Evolutionary conservation across 768 basidiomycete genomes (phyloP), one percentile per base, ranked within the genome.

Genomic region (Lactarius psammicola): DNA sequence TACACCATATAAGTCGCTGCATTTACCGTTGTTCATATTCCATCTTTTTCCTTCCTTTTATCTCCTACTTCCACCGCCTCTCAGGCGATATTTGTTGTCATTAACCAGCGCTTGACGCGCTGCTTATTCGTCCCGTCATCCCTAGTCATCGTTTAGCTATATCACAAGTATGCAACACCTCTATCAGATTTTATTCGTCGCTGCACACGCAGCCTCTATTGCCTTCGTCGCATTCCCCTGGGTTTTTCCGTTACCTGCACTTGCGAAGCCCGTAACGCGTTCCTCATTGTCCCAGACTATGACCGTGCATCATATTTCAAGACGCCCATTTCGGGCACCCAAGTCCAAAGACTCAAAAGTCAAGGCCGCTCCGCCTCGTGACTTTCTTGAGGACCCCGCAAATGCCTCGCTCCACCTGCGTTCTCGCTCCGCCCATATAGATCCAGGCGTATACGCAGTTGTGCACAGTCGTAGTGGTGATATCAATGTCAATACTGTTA

Each of bases 131-230:
- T 65, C 64, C 70, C 36, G 73, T 68, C 36, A 44, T 76, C 78
- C 44, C 56, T 46, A 44, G 44, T 51, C 60, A 44, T 9, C 55
- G 60, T 36, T 51, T 17, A 63, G 11, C 57, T 38, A 42, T 38
- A 26, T 59, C n/a, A 26, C 58, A 57, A 60, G 31, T 56, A 77
- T 79, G 77, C 71, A 76, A 67, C 77, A 75, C 26, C 62, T 79
- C 71, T 72, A 74, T 71, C 79, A 76, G 68, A 73, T 76, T 69
- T 63, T 80, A 66, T 72, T 79, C 67, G 64, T 81, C 71, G 77
- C 77, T 63, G 71, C 81, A 57, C 76, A 81, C 71, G 76, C 79
- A 56, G 70, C 78, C 66, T 75, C 73, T 64, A 75, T 84, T 68
- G 72, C 77, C 56, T 72, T 76, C 54, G 71, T 79, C 63, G 68